These are phyloP conservation scores for Tolypocladium endophyticum DNA, from an alignment of 2,329 filamentous ascomycete genomes.

Conservation along the genomic window DNA sequence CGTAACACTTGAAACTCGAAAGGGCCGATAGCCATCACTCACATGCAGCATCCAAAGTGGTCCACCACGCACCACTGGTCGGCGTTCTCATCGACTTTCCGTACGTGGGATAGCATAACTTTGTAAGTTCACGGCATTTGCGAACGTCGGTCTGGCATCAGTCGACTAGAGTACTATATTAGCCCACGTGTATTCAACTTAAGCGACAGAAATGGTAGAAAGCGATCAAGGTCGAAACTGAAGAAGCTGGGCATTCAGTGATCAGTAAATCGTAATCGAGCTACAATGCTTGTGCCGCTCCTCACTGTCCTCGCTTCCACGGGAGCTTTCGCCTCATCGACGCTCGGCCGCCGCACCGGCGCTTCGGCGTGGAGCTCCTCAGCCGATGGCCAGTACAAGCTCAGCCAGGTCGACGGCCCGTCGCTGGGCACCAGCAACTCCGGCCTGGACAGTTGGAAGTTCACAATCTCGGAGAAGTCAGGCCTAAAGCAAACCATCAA, in stretches of 20 bases:
- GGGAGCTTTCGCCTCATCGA: not conserved
- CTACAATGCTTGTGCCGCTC: not conserved
- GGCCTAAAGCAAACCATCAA: conserved; percentile 25
- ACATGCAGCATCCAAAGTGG: not conserved
- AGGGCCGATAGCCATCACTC: not conserved
- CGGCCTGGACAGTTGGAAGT: conserved; percentile 23
- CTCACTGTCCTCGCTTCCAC: not conserved
- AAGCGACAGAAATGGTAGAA: not conserved
- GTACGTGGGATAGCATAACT: not conserved
- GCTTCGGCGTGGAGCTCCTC: conserved; percentile 17
- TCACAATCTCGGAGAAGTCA: conserved; percentile 26
- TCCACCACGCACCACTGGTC: not conserved
- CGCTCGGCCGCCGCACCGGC: not conserved
- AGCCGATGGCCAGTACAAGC: conserved; percentile 23
- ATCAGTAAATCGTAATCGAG: not conserved
- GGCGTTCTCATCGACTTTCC: not conserved
- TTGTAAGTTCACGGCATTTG: no score
- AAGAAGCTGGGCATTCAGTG: not conserved
- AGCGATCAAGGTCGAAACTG: not conserved
- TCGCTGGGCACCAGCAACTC: conserved; percentile 21
- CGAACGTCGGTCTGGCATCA: not conserved
- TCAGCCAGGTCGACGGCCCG: conserved; percentile 21
- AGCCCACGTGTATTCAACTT: not conserved
- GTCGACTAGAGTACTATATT: no score
- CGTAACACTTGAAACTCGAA: not conserved